A percentile compares a stretch with the other conserved stretches of the same genome.
Conservation (phyloP, 257 asterid genomes). For the Eustoma russellianum region DNA sequence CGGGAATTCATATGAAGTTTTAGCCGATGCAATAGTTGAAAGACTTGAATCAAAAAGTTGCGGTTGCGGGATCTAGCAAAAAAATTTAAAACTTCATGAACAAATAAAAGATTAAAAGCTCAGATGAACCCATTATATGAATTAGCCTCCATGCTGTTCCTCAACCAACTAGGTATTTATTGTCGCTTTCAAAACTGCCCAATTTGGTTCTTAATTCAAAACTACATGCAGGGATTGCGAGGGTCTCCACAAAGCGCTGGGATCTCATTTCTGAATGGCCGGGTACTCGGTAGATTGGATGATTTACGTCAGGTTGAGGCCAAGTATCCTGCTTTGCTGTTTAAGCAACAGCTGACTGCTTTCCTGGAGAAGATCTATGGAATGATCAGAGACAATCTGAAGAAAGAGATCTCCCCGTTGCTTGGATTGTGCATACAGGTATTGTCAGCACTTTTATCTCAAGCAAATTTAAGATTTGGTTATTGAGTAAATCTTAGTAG, state of each 20-base stretch:
- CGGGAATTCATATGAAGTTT: no score
- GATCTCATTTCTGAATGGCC: constrained; percentile 69
- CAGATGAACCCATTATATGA: neutral
- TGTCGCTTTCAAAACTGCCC: constrained; percentile 13
- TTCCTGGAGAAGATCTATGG: constrained; percentile 98
- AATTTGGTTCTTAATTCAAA: constrained; percentile 9
- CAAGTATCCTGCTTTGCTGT: constrained; percentile 93
- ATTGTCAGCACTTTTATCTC: constrained; percentile 7
- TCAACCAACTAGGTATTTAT: neutral
- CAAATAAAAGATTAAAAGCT: no score
- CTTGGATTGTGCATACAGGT: constrained; percentile 98
- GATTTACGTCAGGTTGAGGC: constrained; percentile 98
- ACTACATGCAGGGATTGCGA: constrained; percentile 59
- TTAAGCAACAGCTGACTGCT: constrained; percentile 99
- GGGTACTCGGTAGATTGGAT: constrained; percentile 83
- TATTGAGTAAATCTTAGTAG: no score
- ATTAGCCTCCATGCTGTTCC: constrained; percentile 7
- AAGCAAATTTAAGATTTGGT: no score
- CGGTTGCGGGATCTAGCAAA: no score
- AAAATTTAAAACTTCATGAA: no score
- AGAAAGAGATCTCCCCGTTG: constrained; percentile 93
- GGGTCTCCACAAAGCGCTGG: constrained; percentile 95
- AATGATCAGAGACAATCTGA: constrained; percentile 84
- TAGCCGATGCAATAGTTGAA: no score
- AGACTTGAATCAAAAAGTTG: no score